Base-by-base conservation (phyloP, 2,329 filamentous ascomycete genomes). In the Fusarium floridanum region DNA sequence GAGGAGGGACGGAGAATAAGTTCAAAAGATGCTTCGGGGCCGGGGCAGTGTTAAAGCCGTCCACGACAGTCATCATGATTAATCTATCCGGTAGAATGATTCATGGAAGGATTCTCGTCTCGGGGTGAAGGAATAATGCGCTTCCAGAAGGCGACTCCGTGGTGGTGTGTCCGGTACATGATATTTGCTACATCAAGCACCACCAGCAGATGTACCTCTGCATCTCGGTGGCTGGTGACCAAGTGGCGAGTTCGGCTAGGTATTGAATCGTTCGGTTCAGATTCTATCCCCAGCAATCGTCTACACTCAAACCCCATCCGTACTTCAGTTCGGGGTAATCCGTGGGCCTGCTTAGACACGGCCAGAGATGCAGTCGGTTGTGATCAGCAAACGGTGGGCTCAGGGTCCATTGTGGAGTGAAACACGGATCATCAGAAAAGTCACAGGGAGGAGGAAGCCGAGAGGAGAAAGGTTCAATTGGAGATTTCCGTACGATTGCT, bases 181-280 rank as follows among this genome's bases (percentile, higher is more conserved):
- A 34, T 8, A 24, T 45, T 41, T 29, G 41, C 41, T 37, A 32
- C 20, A 34, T 22, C 43, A 27, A 61, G 61, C 55, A 45, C 32
- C 22, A 16, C 29, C 12, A 29, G n/a, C 7, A 24, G 29, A 70
- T 61, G 73, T 76, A 71, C 68, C 70, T 67, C 53, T 66, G 61
- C 62, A 69, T 64, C 27, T 39, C 16, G 72, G 76, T 77, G 76
- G 76, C 73, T 78, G 71, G 75, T 70, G 67, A 72, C 70, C 64
- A 63, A 68, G 77, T 78, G 77, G 77, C 77, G 67, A 78, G 70
- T 69, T 72, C 61, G 43, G 37, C 61, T 64, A 53, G 27, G 48
- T 53, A 61, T 76, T 78, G 72, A 74, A 65, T 73, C 66, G 62
- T 45, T 62, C 61, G 63, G 48, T 61, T 61, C 36, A 74, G 60